phyloP scores from a whole-genome alignment of 805 yeast genomes.

The Scheffersomyces lignosus region DNA sequence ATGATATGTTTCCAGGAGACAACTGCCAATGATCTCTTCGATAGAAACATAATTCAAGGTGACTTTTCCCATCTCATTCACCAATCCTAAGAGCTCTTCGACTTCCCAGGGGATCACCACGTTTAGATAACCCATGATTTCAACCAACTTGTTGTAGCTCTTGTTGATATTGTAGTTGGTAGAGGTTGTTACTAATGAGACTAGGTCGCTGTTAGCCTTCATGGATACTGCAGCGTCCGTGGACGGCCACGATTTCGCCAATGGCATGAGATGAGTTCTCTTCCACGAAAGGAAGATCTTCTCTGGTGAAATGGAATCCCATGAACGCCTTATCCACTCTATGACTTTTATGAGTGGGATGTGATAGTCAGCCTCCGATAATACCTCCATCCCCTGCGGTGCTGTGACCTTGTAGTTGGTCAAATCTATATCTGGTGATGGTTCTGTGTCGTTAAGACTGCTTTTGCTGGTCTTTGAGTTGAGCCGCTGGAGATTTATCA shows the following conservation, averaged over 20 bases:
- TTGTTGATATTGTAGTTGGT: constrained; percentile 16
- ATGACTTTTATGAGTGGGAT: constrained; percentile 56
- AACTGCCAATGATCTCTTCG: constrained; percentile 61
- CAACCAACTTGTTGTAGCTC: constrained; percentile 43
- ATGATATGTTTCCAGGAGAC: constrained; percentile 45
- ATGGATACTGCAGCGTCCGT: constrained; percentile 8
- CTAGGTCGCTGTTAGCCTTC: constrained; percentile 13
- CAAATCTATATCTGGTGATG: not conserved
- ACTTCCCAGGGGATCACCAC: constrained; percentile 60
- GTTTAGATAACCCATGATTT: constrained; percentile 46
- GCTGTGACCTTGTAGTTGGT: not conserved
- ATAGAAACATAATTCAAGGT: constrained; percentile 53
- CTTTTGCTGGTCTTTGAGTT: constrained; percentile 10
- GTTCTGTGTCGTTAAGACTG: not conserved
- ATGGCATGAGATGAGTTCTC: constrained; percentile 32
- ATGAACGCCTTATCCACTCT: constrained; percentile 57
- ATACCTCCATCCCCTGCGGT: constrained; percentile 22
- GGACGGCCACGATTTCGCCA: constrained; percentile 29
- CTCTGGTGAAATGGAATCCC: constrained; percentile 45
- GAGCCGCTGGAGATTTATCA: constrained; percentile 35
- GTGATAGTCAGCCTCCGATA: constrained; percentile 42
- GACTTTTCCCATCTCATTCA: constrained; percentile 42
- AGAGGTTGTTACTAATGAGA: constrained; percentile 9
- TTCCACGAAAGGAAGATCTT: constrained; percentile 36
- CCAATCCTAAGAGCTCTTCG: constrained; percentile 52